These are phyloP conservation scores for Anthoceros angustus DNA, from an alignment of 225 moss, liverwort and hornwort genomes.

Conservation along the genomic window DNA sequence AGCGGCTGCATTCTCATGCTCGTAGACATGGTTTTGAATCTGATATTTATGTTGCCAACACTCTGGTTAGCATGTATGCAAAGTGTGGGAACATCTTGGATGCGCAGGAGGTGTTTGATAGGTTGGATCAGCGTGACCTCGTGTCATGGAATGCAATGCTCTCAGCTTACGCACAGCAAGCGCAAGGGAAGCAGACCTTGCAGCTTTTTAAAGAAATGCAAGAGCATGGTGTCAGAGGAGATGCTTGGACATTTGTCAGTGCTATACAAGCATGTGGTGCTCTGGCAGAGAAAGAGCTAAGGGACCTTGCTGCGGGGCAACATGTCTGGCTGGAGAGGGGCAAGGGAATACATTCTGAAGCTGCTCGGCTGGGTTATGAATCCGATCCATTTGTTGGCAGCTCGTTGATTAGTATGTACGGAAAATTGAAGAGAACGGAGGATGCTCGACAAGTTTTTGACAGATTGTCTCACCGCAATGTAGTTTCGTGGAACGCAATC, in stretches of 20 bases:
- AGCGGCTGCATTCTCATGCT: not conserved
- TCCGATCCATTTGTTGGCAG: not conserved
- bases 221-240: not conserved
- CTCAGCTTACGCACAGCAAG: not conserved
- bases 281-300: not conserved
- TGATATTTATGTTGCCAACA: not conserved
- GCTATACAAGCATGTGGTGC: not conserved
- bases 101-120: not conserved
- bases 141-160: not conserved
- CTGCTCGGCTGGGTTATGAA: not conserved
- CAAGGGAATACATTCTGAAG: not conserved
- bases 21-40: not conserved
- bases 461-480: not conserved
- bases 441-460: not conserved
- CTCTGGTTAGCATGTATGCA: not conserved
- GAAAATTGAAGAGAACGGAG: not conserved
- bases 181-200: not conserved
- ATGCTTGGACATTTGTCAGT: not conserved
- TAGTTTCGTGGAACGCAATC: not conserved
- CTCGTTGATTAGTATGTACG: not conserved
- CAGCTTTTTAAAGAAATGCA: not conserved
- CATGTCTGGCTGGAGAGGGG: not conserved
- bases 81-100: not conserved
- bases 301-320: not conserved
- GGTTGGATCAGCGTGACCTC: not conserved